These are phyloP conservation scores for Chenopodium formosanum DNA, from an alignment of 148 eudicot species.

Conservation along the genomic window DNA sequence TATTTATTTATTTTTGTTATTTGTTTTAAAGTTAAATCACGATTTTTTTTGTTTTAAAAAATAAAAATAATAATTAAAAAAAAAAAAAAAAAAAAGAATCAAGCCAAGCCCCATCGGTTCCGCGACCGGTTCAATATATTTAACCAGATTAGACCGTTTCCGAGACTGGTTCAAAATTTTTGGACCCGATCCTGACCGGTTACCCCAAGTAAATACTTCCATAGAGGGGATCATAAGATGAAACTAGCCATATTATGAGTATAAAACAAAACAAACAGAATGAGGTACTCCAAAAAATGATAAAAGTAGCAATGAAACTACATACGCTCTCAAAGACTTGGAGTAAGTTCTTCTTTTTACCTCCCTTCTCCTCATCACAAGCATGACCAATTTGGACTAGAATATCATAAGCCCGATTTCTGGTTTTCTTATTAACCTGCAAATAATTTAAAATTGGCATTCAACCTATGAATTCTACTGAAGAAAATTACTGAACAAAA, in stretches of 20 bases:
- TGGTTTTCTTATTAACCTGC: constrained; percentile 87
- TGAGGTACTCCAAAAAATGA: not conserved
- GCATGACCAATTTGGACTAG: constrained; percentile 94
- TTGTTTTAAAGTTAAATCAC: no score
- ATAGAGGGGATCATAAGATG: not conserved
- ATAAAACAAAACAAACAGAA: not conserved
- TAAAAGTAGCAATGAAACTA: not conserved
- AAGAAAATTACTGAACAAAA: not conserved
- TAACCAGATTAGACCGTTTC: no score
- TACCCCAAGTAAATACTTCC: not conserved
- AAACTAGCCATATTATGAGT: not conserved
- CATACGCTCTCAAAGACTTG: constrained; percentile 77
- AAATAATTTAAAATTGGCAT: constrained; percentile 10
- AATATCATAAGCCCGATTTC: constrained; percentile 92
- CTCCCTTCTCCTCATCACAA: constrained; percentile 80
- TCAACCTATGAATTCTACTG: not conserved
- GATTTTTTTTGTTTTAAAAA: no score
- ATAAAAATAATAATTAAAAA: no score
- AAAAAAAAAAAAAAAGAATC: no score
- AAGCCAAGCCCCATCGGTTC: no score
- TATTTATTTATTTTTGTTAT: no score
- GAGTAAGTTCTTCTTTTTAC: constrained; percentile 58
- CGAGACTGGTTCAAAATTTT: no score
- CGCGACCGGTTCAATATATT: no score
- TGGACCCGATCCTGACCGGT: no score